These are phyloP conservation scores for Malassezia caprae DNA, from an alignment of 1,284 basidiomycete genomes.

Conservation along the genomic window DNA sequence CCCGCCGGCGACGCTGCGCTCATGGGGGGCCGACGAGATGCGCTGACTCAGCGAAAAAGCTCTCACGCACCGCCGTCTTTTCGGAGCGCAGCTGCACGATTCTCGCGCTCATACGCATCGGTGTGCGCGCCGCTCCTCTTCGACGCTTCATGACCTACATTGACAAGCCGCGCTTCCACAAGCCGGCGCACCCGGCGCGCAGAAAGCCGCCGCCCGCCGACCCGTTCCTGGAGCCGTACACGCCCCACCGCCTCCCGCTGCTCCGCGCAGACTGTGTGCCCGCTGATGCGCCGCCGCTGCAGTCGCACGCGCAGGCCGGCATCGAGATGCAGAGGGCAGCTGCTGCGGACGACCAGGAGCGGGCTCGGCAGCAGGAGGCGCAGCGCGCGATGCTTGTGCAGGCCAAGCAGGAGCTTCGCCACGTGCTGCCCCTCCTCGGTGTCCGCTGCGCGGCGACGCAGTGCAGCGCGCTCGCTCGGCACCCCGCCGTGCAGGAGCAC, in stretches of 20 bases:
- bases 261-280: not conserved
- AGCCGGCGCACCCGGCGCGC: constrained; percentile 12
- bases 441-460: constrained; percentile 6
- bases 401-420: constrained; percentile 2
- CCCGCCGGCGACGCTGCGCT: not conserved
- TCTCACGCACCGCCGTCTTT: not conserved
- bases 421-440: constrained; percentile 12
- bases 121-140: not conserved
- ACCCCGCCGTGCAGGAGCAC: constrained; percentile 5
- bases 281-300: constrained; percentile 5
- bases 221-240: constrained; percentile 9
- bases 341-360: not conserved
- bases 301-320: constrained; percentile 17
- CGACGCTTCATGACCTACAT: not conserved
- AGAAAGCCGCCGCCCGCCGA: constrained; percentile 1
- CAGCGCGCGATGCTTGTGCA: constrained; percentile 10
- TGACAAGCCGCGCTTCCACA: constrained; percentile 17
- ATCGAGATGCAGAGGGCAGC: constrained; percentile 14
- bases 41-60: not conserved
- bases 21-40: not conserved
- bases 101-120: not conserved
- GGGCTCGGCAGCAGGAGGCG: not conserved
- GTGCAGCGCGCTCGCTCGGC: constrained; percentile 2
- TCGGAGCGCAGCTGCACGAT: not conserved
- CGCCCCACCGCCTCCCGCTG: constrained; percentile 6